Evolutionary conservation across 1,139 yeast species (phyloP).

Genomic region (Diutina ranongensis): DNA sequence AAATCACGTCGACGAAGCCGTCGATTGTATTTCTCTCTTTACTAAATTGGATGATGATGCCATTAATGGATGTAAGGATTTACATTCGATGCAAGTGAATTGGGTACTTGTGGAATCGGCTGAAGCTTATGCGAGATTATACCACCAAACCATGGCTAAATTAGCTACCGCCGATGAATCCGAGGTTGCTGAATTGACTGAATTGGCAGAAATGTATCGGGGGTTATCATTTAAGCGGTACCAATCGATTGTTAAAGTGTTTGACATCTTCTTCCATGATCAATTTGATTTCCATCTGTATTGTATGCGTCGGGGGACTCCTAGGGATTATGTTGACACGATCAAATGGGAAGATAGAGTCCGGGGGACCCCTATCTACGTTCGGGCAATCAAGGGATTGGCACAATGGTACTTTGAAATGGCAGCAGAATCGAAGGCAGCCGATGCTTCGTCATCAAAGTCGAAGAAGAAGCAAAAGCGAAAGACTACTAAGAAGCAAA

Average conservation of each 20-base stretch:
- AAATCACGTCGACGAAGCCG: slow-evolving; percentile 66
- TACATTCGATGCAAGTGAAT: slow-evolving; percentile 83
- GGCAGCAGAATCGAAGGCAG: slow-evolving; percentile 16
- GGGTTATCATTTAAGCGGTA: slow-evolving; percentile 80
- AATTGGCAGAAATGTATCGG: slow-evolving; percentile 28
- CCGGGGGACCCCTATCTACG: slow-evolving; percentile 57
- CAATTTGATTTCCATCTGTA: slow-evolving; percentile 93
- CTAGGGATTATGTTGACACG: slow-evolving; percentile 69
- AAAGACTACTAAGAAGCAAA: slow-evolving; percentile 13
- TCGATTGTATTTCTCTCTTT: slow-evolving; percentile 63
- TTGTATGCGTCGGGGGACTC: slow-evolving; percentile 85
- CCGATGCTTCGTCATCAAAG: slow-evolving; percentile 18
- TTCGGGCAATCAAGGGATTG: slow-evolving; percentile 60
- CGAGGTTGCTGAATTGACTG: slow-evolving; percentile 19
- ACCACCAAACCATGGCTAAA: slow-evolving; percentile 15
- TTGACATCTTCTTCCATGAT: slow-evolving; percentile 64
- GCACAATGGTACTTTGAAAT: slow-evolving; percentile 45
- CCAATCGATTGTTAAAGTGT: slow-evolving; percentile 52
- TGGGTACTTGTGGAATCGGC: slow-evolving; percentile 87
- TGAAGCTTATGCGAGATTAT: slow-evolving; percentile 49
- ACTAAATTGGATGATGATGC: slow-evolving; percentile 70
- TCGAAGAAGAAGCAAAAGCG: slow-evolving; percentile 17
- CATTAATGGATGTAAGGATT: slow-evolving; percentile 73
- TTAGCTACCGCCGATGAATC: slow-evolving; percentile 11
- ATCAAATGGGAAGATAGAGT: slow-evolving; percentile 72